These are phyloP conservation scores for Jimgerdemannia flammicorona DNA, from an alignment of 192 early-diverging fungal species.

Conservation along the genomic window DNA sequence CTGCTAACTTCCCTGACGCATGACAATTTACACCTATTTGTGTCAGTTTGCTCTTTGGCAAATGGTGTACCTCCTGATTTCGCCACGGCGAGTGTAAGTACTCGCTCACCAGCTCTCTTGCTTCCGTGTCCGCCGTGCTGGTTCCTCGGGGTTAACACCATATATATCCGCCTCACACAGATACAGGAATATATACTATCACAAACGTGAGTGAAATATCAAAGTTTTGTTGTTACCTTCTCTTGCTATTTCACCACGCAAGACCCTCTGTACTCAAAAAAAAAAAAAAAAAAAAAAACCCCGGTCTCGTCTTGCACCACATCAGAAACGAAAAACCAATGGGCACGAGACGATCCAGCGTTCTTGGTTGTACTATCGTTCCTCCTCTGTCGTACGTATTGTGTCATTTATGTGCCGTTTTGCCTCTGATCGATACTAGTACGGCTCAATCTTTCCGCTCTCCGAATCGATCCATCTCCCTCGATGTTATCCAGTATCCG, in stretches of 20 bases:
- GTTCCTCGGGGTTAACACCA: too few species aligned
- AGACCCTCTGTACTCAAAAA: not conserved
- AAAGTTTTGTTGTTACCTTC: not conserved
- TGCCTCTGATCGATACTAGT: not conserved
- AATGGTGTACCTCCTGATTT: slow-evolving; percentile 80
- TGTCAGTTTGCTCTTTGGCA: slow-evolving; percentile 79
- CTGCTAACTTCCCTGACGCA: too few species aligned
- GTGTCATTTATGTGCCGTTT: not conserved
- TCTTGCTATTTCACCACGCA: slow-evolving; percentile 8
- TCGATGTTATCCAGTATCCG: slow-evolving; percentile 53
- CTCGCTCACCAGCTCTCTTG: slow-evolving; percentile 1
- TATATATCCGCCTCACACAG: slow-evolving; percentile 30
- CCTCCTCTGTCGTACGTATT: slow-evolving; percentile 57
- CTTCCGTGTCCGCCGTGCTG: not conserved
- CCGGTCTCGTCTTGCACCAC: not conserved
- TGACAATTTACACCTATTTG: not conserved
- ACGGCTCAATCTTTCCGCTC: not conserved
- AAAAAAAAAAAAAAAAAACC: too few species aligned
- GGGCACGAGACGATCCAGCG: slow-evolving; percentile 96
- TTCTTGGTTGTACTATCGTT: slow-evolving; percentile 76
- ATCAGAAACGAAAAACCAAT: slow-evolving; percentile 96
- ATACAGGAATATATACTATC: slow-evolving; percentile 93
- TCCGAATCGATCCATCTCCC: not conserved
- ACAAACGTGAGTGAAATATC: slow-evolving; percentile 71
- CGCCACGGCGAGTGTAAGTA: slow-evolving; percentile 78